Evolutionary conservation across 2,329 filamentous ascomycete species (phyloP).

Genomic region (Microdochium trichocladiopsis): DNA sequence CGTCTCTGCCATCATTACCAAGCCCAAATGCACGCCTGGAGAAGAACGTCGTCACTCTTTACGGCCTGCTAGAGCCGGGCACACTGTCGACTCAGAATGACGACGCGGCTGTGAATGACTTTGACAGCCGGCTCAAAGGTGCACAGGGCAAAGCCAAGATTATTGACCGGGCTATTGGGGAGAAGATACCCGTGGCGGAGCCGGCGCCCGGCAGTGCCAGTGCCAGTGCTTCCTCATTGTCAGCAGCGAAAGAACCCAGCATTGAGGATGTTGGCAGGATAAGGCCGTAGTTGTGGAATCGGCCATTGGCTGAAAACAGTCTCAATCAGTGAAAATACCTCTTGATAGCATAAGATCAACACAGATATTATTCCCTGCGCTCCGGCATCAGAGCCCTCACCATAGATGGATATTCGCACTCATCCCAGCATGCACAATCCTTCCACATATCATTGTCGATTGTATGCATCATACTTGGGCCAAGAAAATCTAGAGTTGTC

Average conservation of each 20-base stretch:
- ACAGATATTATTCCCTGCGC: constrained; percentile 15
- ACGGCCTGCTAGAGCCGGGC: constrained; percentile 70
- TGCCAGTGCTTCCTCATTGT: background rate
- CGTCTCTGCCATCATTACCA: constrained; percentile 32
- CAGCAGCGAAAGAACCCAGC: constrained; percentile 14
- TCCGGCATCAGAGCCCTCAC: too few relatives aligned
- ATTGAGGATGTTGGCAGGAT: constrained; percentile 16
- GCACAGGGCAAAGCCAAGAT: constrained; percentile 80
- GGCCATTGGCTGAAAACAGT: background rate
- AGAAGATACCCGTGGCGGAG: constrained; percentile 14
- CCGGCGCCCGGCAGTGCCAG: background rate
- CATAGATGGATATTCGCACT: too few relatives aligned
- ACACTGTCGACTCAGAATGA: constrained; percentile 75
- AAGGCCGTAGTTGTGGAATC: constrained; percentile 2
- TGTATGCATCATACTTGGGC: too few relatives aligned
- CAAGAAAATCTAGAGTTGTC: background rate
- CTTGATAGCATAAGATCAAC: constrained; percentile 13
- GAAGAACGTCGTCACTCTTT: constrained; percentile 70
- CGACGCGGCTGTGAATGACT: constrained; percentile 84
- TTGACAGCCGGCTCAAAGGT: constrained; percentile 77
- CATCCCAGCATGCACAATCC: too few relatives aligned
- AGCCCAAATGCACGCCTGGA: constrained; percentile 57
- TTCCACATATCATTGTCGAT: too few relatives aligned
- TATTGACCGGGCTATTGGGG: constrained; percentile 62
- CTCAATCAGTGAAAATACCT: too few relatives aligned